These are phyloP conservation scores for Rhizophora apiculata DNA, from an alignment of 345 rosid genomes.

Conservation along the genomic window DNA sequence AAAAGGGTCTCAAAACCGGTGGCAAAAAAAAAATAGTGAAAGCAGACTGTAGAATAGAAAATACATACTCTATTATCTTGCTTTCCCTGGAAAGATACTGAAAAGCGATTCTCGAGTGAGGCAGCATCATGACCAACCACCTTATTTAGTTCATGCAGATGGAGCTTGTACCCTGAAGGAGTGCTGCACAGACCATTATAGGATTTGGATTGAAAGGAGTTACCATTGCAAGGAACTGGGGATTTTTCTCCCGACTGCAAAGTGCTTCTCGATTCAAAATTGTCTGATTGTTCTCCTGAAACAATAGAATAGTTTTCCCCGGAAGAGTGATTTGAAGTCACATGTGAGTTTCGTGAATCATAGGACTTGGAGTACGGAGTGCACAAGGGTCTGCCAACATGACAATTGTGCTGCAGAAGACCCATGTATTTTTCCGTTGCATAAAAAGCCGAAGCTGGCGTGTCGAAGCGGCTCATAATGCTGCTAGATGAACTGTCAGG, in stretches of 20 bases:
- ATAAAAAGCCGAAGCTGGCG: conserved; percentile 51
- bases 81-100: conserved; percentile 39
- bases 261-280: conserved; percentile 21
- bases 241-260: conserved; percentile 23
- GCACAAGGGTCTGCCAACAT: conserved; percentile 15
- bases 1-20: not conserved
- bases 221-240: conserved; percentile 15
- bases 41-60: not conserved
- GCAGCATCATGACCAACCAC: conserved; percentile 2
- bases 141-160: conserved; percentile 12
- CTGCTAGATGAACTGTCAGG: conserved; percentile 34
- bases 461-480: conserved; percentile 39
- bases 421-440: conserved; percentile 55
- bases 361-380: conserved; percentile 17
- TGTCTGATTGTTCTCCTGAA: conserved; percentile 18
- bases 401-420: conserved; percentile 34
- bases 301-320: conserved; percentile 19
- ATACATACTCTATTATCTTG: conserved; percentile 49
- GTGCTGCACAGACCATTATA: conserved; percentile 13
- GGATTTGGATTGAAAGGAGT: not conserved
- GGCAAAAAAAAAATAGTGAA: not conserved
- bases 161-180: conserved; percentile 17
- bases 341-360: conserved; percentile 33
- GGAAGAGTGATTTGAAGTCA: conserved; percentile 20
- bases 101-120: conserved; percentile 11